Conservation (phyloP, 345 rosid genomes). For the Viola odorata region DNA sequence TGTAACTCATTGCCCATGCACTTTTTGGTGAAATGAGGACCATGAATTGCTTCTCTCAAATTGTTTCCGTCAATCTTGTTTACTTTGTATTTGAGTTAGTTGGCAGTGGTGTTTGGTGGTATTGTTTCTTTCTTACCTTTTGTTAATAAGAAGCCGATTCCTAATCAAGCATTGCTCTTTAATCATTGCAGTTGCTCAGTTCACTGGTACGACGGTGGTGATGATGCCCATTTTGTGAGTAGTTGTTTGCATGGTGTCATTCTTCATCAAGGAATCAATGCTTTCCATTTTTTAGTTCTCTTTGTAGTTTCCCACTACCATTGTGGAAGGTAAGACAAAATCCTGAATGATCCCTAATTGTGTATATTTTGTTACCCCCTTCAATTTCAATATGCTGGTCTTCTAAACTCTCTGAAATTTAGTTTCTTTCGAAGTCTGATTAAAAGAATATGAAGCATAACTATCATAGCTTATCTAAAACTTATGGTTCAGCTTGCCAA, state of each 20-base stretch:
- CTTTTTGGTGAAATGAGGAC: neutral
- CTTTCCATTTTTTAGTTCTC: neutral
- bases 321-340: slow-evolving; percentile 10
- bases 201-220: slow-evolving; percentile 84
- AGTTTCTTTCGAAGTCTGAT: too few relatives aligned
- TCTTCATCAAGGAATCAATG: slow-evolving; percentile 1
- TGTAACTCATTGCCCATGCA: neutral
- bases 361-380: too few relatives aligned
- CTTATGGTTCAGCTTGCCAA: too few relatives aligned
- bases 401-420: too few relatives aligned
- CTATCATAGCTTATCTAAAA: too few relatives aligned
- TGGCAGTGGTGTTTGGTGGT: neutral
- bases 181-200: slow-evolving; percentile 65
- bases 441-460: too few relatives aligned
- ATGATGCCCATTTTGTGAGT: slow-evolving; percentile 7
- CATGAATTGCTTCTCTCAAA: neutral
- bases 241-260: neutral
- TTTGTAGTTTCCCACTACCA: neutral
- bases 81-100: neutral
- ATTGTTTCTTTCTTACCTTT: neutral
- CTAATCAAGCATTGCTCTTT: slow-evolving; percentile 15
- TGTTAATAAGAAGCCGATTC: neutral
- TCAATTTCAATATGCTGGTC: too few relatives aligned
- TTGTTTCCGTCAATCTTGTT: neutral
- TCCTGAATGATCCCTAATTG: neutral